phyloP scores from a whole-genome alignment of 192 early-diverging fungal genomes.

The Diversispora eburnea region DNA sequence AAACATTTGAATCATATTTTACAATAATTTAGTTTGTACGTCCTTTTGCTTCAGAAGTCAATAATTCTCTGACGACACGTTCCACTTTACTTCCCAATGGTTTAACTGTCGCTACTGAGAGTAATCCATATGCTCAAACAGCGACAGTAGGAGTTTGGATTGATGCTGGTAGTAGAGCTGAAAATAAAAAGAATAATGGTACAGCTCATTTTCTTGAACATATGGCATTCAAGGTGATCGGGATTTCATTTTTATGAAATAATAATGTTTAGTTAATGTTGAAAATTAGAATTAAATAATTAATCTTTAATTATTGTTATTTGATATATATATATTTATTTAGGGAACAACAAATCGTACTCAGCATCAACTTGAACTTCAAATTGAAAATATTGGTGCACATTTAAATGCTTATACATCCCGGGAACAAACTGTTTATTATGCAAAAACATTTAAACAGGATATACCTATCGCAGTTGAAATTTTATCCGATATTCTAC shows the following conservation, averaged over 20 bases:
- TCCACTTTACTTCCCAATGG: conserved; percentile 74
- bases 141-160: conserved; percentile 91
- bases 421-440: conserved; percentile 98
- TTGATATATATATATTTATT: background rate
- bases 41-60: conserved; percentile 50
- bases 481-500: conserved; percentile 92
- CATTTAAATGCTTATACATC: conserved; percentile 99
- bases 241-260: background rate
- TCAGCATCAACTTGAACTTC: conserved; percentile 88
- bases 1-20: background rate
- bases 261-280: background rate
- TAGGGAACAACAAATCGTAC: conserved; percentile 83
- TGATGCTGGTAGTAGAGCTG: conserved; percentile 82
- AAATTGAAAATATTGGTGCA: conserved; percentile 98
- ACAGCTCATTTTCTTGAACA: conserved; percentile 98
- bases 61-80: conserved; percentile 48
- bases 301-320: background rate
- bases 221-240: conserved; percentile 93
- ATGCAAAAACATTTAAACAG: conserved; percentile 87
- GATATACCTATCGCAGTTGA: conserved; percentile 90
- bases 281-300: background rate
- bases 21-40: conserved; percentile 39
- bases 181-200: conserved; percentile 83
- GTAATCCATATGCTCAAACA: conserved; percentile 75
- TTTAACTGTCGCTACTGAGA: conserved; percentile 79